Conservation (phyloP, 768 basidiomycete species). For the Mrakia gelida region DNA sequence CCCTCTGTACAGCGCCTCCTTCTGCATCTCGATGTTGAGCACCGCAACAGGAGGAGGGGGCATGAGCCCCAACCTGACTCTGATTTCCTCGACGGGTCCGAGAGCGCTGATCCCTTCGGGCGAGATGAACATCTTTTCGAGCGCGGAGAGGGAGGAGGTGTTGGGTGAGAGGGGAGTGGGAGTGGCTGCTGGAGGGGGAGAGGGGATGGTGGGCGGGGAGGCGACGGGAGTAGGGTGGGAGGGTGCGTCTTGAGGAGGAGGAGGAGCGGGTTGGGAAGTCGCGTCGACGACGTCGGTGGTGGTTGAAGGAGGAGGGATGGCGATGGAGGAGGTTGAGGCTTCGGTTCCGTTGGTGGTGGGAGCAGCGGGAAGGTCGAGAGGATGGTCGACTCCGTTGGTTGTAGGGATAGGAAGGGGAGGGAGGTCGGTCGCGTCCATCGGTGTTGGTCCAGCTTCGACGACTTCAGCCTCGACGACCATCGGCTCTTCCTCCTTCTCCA, state of each 20-base stretch:
- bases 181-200: constrained; percentile 22
- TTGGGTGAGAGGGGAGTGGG: neutral
- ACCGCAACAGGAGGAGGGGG: neutral
- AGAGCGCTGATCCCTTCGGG: constrained; percentile 38
- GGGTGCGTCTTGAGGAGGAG: neutral
- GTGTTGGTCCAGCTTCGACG: neutral
- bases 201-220: neutral
- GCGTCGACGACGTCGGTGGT: too few relatives aligned
- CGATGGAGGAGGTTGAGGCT: neutral
- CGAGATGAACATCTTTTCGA: constrained; percentile 43
- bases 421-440: neutral
- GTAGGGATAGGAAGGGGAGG: neutral
- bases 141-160: constrained; percentile 33
- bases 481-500: neutral
- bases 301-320: constrained; percentile 19
- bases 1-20: constrained; percentile 25
- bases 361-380: constrained; percentile 29
- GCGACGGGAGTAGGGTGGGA: constrained; percentile 28
- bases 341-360: constrained; percentile 20
- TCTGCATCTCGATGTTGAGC: constrained; percentile 25
- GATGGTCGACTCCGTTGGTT: constrained; percentile 23
- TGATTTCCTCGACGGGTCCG: constrained; percentile 33
- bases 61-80: neutral
- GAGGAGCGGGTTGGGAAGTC: too few relatives aligned
- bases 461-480: neutral